phyloP scores from a whole-genome alignment of 441 rosid genomes.

The Monsonia emarginata region DNA sequence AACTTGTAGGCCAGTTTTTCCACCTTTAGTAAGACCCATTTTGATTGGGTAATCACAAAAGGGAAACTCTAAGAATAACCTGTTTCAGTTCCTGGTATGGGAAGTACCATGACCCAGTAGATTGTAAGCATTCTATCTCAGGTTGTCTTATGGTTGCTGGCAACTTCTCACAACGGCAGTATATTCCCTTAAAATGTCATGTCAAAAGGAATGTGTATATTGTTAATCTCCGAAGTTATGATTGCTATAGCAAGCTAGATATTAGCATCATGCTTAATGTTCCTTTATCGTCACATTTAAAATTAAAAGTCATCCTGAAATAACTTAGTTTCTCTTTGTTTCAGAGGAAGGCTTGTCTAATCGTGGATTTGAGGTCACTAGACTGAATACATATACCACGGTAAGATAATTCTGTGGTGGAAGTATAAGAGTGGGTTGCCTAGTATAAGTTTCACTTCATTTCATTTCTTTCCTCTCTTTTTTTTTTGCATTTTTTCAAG shows the following conservation, averaged over 20 bases:
- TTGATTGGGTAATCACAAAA: not conserved
- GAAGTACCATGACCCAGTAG: not conserved
- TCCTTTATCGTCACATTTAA: slow-evolving; percentile 8
- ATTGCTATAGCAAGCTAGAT: not conserved
- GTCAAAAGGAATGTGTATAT: not conserved
- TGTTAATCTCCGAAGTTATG: not conserved
- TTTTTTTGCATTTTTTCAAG: too few species aligned
- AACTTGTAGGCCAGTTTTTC: not conserved
- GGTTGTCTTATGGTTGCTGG: not conserved
- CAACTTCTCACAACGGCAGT: not conserved
- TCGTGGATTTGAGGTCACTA: slow-evolving; percentile 84
- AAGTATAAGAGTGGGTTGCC: not conserved
- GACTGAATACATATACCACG: slow-evolving; percentile 85
- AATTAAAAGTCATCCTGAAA: not conserved
- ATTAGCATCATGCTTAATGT: slow-evolving; percentile 5
- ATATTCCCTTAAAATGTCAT: not conserved
- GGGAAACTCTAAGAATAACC: not conserved
- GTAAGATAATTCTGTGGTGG: slow-evolving; percentile 37
- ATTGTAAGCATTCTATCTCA: not conserved
- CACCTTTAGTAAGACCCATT: not conserved
- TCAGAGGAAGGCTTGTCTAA: slow-evolving; percentile 71
- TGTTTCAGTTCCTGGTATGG: not conserved
- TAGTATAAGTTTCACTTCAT: not conserved
- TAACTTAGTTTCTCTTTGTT: slow-evolving; percentile 19
- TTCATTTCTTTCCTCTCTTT: not conserved